Conservation (phyloP, 2,329 filamentous ascomycete genomes). For the Neonectria punicea region DNA sequence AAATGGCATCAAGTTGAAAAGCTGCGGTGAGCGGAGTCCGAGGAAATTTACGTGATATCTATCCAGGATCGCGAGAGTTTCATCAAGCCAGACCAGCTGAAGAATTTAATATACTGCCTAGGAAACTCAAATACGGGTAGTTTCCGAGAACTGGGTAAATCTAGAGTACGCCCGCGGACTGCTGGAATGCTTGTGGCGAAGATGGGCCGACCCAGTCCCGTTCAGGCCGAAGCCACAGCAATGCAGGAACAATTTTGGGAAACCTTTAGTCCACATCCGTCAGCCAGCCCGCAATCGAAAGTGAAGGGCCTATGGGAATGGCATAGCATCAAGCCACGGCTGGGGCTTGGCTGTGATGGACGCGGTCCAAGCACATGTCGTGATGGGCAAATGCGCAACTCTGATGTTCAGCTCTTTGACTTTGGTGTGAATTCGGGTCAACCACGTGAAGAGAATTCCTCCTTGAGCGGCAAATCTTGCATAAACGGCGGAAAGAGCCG, state of each 20-base stretch:
- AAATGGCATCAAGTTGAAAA: no score
- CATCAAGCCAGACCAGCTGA: background rate
- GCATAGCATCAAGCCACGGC: background rate
- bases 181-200: background rate
- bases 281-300: background rate
- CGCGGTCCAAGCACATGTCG: background rate
- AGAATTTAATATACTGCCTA: background rate
- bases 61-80: background rate
- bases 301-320: background rate
- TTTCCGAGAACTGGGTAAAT: background rate
- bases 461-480: no score
- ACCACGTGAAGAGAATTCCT: no score
- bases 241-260: background rate
- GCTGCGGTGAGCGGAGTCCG: background rate
- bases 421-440: no score
- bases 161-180: background rate
- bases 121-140: background rate
- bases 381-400: background rate
- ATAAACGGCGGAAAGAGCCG: no score
- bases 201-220: background rate
- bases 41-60: background rate
- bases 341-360: background rate
- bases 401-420: background rate
- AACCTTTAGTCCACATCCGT: background rate
- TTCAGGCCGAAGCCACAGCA: background rate